Evolutionary conservation across 345 rosid species (phyloP).

Genomic region (thale cress (Arabidopsis thaliana)): DNA sequence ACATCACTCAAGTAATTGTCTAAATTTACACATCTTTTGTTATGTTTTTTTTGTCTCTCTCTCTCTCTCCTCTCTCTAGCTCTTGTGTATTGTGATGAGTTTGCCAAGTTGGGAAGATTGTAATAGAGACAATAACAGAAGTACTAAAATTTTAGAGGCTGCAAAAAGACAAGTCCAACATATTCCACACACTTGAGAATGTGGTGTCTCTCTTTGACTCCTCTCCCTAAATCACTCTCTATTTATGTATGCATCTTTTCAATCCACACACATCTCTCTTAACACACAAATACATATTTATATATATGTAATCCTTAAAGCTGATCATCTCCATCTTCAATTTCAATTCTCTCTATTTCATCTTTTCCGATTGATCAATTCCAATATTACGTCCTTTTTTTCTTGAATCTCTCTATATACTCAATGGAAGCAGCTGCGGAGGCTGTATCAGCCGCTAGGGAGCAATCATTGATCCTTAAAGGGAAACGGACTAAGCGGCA

Average conservation of each 20-base stretch:
- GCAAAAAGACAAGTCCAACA: constrained; percentile 49
- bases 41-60: constrained; percentile 5
- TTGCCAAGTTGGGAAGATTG: constrained; percentile 49
- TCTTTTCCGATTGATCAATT: not conserved
- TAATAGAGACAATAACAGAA: constrained; percentile 45
- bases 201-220: constrained; percentile 51
- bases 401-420: constrained; percentile 17
- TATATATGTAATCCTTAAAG: constrained; percentile 30
- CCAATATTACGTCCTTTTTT: not conserved
- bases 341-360: constrained; percentile 20
- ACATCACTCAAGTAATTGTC: constrained; percentile 43
- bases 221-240: constrained; percentile 45
- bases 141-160: constrained; percentile 49
- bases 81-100: constrained; percentile 46
- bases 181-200: constrained; percentile 49
- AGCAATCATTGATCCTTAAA: constrained; percentile 56
- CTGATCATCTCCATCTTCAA: constrained; percentile 35
- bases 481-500: constrained; percentile 86
- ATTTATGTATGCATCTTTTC: constrained; percentile 47
- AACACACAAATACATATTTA: constrained; percentile 22
- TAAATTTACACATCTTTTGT: constrained; percentile 39
- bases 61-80: constrained; percentile 42
- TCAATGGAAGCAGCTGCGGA: constrained; percentile 57
- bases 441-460: constrained; percentile 41
- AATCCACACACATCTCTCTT: constrained; percentile 45